These are phyloP conservation scores for Thymus quinquecostatus DNA, from an alignment of 257 asterid genomes.

Conservation along the genomic window DNA sequence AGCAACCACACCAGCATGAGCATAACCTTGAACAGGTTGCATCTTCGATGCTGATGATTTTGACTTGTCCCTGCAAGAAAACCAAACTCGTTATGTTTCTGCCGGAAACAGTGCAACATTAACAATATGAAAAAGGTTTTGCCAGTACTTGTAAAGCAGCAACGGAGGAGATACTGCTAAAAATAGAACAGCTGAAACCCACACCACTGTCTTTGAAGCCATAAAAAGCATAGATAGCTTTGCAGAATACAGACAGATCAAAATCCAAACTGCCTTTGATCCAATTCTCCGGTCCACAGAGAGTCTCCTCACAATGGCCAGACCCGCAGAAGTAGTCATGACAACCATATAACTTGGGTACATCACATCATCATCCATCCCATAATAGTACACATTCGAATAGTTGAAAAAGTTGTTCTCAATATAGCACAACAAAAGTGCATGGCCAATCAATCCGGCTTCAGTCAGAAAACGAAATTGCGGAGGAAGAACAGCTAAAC, in stretches of 20 bases:
- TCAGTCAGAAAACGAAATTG: slow-evolving; percentile 73
- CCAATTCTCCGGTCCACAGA: slow-evolving; percentile 77
- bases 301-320: slow-evolving; percentile 91
- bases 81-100: slow-evolving; percentile 30
- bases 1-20: slow-evolving; percentile 86
- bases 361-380: slow-evolving; percentile 95
- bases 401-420: slow-evolving; percentile 87
- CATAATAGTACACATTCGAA: slow-evolving; percentile 88
- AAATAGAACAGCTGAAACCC: slow-evolving; percentile 92
- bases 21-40: slow-evolving; percentile 96
- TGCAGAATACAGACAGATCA: slow-evolving; percentile 80
- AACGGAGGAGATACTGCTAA: slow-evolving; percentile 95
- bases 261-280: slow-evolving; percentile 88
- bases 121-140: slow-evolving; percentile 27
- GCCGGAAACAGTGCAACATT: slow-evolving; percentile 18
- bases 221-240: slow-evolving; percentile 88
- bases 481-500: slow-evolving; percentile 88
- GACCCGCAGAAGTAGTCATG: slow-evolving; percentile 84
- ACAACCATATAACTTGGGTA: slow-evolving; percentile 97
- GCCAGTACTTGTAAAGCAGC: slow-evolving; percentile 85
- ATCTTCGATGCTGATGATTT: slow-evolving; percentile 82
- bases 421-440: slow-evolving; percentile 81
- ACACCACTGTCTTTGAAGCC: slow-evolving; percentile 84
- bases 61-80: slow-evolving; percentile 78
- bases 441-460: slow-evolving; percentile 84